Percentiles rank a stretch among this genome's conserved stretches.
phyloP scores from a whole-genome alignment of 192 early-diverging fungal genomes.

The Glomus cerebriforme region DNA sequence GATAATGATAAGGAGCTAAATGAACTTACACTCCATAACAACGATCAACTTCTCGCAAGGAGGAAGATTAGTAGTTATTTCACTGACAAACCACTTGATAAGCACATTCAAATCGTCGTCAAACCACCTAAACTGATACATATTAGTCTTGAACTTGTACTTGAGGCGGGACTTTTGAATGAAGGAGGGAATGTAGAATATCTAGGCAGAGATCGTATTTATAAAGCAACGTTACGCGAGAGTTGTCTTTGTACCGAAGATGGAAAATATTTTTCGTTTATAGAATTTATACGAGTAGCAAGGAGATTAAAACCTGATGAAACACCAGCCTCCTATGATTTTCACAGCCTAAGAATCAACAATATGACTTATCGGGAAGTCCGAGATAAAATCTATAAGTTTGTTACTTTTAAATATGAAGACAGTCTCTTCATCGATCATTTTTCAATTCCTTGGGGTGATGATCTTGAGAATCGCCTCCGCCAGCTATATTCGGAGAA shows the following conservation, averaged over 20 bases:
- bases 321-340: constrained; percentile 3
- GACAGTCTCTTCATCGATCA: background rate
- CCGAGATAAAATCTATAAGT: constrained; percentile 15
- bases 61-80: constrained; percentile 30
- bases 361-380: constrained; percentile 27
- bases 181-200: constrained; percentile 26
- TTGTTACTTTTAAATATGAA: background rate
- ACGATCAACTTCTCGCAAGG: constrained; percentile 21
- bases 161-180: background rate
- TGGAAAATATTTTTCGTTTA: constrained; percentile 16
- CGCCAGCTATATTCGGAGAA: background rate
- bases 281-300: constrained; percentile 29
- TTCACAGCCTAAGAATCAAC: constrained; percentile 21
- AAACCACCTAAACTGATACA: constrained; percentile 17
- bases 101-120: constrained; percentile 17
- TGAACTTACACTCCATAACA: constrained; percentile 18
- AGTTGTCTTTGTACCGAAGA: constrained; percentile 20
- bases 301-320: constrained; percentile 10
- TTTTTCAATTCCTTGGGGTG: background rate
- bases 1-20: constrained; percentile 11
- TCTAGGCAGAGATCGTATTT: constrained; percentile 9
- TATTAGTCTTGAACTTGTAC: constrained; percentile 18
- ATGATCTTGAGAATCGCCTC: constrained; percentile 23
- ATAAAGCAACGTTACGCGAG: constrained; percentile 23
- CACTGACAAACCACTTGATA: constrained; percentile 18